These are phyloP conservation scores for Suillus paluster DNA, from an alignment of 768 basidiomycete genomes.

Conservation along the genomic window DNA sequence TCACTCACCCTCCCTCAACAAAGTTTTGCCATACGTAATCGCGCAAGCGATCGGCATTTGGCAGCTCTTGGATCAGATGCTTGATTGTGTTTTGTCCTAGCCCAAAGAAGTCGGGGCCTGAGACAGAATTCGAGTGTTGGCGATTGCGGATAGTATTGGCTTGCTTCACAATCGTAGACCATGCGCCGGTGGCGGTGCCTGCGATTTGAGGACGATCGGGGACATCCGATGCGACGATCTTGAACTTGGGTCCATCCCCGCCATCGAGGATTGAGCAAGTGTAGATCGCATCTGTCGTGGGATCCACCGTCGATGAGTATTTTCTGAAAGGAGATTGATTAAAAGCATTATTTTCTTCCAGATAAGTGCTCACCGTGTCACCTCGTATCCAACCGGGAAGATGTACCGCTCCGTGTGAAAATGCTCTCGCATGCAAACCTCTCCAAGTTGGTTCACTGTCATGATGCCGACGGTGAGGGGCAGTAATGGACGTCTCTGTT, in stretches of 20 bases:
- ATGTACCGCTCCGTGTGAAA: slow-evolving; percentile 90
- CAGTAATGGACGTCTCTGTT: slow-evolving; percentile 67
- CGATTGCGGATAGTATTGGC: slow-evolving; percentile 82
- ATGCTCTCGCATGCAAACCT: slow-evolving; percentile 80
- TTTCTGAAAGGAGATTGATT: slow-evolving; percentile 49
- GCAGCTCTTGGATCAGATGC: slow-evolving; percentile 86
- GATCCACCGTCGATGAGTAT: slow-evolving; percentile 78
- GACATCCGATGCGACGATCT: slow-evolving; percentile 76
- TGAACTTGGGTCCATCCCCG: slow-evolving; percentile 85
- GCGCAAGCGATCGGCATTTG: slow-evolving; percentile 67
- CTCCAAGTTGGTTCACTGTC: slow-evolving; percentile 76
- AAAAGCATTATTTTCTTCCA: background rate
- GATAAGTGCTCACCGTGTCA: slow-evolving; percentile 59
- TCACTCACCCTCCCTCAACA: slow-evolving; percentile 80
- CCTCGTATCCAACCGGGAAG: slow-evolving; percentile 86
- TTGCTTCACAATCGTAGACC: slow-evolving; percentile 82
- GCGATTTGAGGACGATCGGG: slow-evolving; percentile 76
- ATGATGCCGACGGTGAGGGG: slow-evolving; percentile 88
- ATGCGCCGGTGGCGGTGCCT: slow-evolving; percentile 88
- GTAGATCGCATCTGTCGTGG: slow-evolving; percentile 69
- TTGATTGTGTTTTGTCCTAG: slow-evolving; percentile 88
- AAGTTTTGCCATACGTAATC: slow-evolving; percentile 91
- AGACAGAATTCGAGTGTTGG: slow-evolving; percentile 86
- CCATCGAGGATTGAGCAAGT: slow-evolving; percentile 85
- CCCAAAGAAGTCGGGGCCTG: slow-evolving; percentile 89